Evolutionary conservation across 805 yeast genomes (phyloP), one percentile per base, ranked within the genome.

Genomic region (Scheffersomyces stipitis): DNA sequence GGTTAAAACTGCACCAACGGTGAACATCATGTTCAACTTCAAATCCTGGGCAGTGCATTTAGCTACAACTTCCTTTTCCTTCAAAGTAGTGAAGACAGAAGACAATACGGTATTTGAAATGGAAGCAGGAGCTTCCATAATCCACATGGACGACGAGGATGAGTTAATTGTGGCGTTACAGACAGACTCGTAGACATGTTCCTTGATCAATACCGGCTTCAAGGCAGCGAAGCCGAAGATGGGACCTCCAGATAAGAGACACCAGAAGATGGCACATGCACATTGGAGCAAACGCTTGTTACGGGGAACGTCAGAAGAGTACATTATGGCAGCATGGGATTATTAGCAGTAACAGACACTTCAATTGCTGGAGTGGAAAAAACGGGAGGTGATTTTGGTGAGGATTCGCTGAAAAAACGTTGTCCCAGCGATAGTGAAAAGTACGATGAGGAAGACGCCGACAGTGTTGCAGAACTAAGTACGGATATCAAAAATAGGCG

Each of bases 181-280:
- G 5, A 67, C 54, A 2, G 80, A 76, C 16, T 71, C 60, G 52
- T 90, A 91, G 3, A 90, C 83, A 3, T 91, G 89, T 54, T 91
- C 90, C 7, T 70, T 58, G 14, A 88, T 74, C 30, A 91, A 64
- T 8, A 90, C 78, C 4, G 95, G 95, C 55, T 91, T 91, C 37
- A 90, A 66, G 3, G 98, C 97, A 16, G 97, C 96, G 66, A 90
- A 90, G 3, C 98, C 98, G 70, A 90, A 90, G 10, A 90, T 81
- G 1, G 95, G 88, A 4, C 97, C 98, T 0, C 96, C 96, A 0
- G 96, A 88, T 26, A 87, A 69, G 10, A 90, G 64, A 64, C 97
- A 91, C 96, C 96, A 90, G 0, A 71, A 37, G 13, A 87, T 76
- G 18, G 96, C 90, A 61, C 96, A 86, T 20, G 42, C 33, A 30